Evolutionary conservation across 176 grass and related monocot genomes (phyloP).

Genomic region (Phyllostachys edulis): DNA sequence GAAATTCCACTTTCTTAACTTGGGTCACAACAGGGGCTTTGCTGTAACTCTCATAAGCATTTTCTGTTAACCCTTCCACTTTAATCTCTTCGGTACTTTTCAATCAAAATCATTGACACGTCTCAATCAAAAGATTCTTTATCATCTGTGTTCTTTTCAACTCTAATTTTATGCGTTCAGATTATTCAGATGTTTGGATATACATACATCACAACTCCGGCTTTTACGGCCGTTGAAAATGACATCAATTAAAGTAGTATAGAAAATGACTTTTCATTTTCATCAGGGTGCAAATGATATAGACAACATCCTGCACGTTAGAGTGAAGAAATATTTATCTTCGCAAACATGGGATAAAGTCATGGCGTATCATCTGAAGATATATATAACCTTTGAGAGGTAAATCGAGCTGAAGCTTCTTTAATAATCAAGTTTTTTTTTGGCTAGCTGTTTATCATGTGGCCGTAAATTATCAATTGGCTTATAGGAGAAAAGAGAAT

Average conservation of each 20-base stretch:
- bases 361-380: background rate
- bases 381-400: background rate
- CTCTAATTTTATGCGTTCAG: background rate
- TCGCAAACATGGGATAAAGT: background rate
- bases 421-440: background rate
- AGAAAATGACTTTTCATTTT: background rate
- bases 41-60: background rate
- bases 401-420: background rate
- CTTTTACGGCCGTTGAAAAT: conserved; percentile 8
- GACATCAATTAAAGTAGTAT: background rate
- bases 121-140: conserved; percentile 31
- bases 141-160: background rate
- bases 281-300: background rate
- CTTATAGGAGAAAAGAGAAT: too few relatives aligned
- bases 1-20: background rate
- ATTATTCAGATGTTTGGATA: conserved; percentile 8
- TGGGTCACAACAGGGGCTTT: background rate
- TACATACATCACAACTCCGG: background rate
- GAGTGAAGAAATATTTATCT: background rate
- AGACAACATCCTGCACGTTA: background rate
- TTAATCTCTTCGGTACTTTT: background rate
- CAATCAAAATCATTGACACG: conserved; percentile 15
- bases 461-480: too few relatives aligned
- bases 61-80: background rate
- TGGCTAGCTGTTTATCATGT: background rate